Percentiles rank a stretch among this genome's conserved stretches.
Evolutionary conservation across 1,284 basidiomycete species (phyloP).

Genomic region (Irpex rosettiformis): DNA sequence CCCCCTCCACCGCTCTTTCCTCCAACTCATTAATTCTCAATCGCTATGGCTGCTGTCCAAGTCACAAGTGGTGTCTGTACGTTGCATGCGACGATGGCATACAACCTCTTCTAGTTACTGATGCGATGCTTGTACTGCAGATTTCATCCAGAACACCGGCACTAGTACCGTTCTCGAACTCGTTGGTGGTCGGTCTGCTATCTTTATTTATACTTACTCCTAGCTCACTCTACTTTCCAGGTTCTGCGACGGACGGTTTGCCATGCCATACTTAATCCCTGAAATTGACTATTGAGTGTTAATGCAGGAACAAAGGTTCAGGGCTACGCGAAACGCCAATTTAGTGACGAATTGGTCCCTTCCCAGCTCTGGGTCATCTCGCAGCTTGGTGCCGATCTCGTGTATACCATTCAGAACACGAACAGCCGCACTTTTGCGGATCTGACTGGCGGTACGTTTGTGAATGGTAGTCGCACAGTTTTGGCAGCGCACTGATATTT

Average conservation of each 20-base stretch:
- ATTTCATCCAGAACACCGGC: background rate
- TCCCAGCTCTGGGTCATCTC: conserved; percentile 1
- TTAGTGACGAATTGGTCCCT: background rate
- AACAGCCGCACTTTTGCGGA: background rate
- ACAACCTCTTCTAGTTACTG: background rate
- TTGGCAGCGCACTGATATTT: background rate
- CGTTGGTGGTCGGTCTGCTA: background rate
- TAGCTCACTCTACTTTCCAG: background rate
- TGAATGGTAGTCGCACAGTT: background rate
- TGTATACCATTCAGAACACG: background rate
- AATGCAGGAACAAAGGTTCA: background rate
- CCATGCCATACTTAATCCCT: background rate
- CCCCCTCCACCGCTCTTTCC: no score
- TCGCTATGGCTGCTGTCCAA: background rate
- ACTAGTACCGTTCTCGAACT: background rate
- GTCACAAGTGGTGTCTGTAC: background rate
- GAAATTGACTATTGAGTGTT: background rate
- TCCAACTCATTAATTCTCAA: no score
- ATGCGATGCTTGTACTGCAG: background rate
- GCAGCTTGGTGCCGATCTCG: background rate
- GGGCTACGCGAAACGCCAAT: conserved; percentile 1
- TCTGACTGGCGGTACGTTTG: background rate
- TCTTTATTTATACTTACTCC: background rate
- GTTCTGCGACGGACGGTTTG: background rate
- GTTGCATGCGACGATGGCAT: background rate